These are phyloP conservation scores for Daldinia loculata DNA, from an alignment of 495 filamentous ascomycete species.

Conservation along the genomic window DNA sequence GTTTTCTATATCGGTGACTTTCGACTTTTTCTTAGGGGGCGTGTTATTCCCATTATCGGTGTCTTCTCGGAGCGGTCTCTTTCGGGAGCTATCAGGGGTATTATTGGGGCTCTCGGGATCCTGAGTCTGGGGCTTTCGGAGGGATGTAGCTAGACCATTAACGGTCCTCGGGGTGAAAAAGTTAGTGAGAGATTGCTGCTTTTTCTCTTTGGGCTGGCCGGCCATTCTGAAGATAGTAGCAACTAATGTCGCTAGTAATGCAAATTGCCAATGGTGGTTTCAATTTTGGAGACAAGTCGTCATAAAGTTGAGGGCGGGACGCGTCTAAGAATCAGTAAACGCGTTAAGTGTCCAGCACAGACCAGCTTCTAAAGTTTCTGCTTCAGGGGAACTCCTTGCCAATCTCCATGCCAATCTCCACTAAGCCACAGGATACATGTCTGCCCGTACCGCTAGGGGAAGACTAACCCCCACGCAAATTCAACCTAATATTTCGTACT, in stretches of 20 bases:
- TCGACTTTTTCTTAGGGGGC: conserved; percentile 56
- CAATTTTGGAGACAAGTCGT: not conserved
- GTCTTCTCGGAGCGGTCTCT: conserved; percentile 59
- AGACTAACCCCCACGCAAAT: not conserved
- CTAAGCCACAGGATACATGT: conserved; percentile 1
- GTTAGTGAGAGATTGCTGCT: conserved; percentile 83
- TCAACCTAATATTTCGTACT: not conserved
- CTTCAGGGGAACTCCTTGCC: conserved; percentile 12
- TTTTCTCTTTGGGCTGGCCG: conserved; percentile 59
- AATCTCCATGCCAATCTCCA: not conserved
- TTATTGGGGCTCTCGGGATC: conserved; percentile 10
- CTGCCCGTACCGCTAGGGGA: not conserved
- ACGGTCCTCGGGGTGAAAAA: conserved; percentile 79
- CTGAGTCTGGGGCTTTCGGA: conserved; percentile 28
- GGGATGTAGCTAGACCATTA: conserved; percentile 33
- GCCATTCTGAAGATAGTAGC: conserved; percentile 46
- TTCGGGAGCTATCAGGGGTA: conserved; percentile 42
- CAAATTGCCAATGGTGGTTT: conserved; percentile 1
- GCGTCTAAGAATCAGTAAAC: conserved; percentile 27
- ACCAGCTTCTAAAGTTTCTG: not conserved
- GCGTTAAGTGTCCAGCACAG: conserved; percentile 40
- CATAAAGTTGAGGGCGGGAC: conserved; percentile 14
- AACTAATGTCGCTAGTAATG: not conserved
- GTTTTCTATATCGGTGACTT: conserved; percentile 41
- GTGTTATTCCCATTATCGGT: conserved; percentile 48